Conservation (phyloP, 2,329 filamentous ascomycete species). For the Fusarium sulawesiense region DNA sequence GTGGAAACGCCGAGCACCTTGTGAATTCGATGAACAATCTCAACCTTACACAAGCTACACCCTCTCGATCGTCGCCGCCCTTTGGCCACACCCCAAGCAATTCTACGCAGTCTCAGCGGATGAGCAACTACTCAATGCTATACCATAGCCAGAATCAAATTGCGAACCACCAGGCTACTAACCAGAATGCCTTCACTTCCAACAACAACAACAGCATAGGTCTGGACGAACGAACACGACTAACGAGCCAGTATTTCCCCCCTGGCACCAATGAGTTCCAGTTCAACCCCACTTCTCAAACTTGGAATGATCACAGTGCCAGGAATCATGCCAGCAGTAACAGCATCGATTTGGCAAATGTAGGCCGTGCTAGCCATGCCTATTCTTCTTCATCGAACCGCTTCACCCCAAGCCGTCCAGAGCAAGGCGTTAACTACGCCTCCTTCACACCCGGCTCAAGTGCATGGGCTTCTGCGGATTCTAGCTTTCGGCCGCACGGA, state of each 20-base stretch:
- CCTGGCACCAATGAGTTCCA: constrained; percentile 54
- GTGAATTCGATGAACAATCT: constrained; percentile 36
- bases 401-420: constrained; percentile 52
- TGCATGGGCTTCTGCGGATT: constrained; percentile 53
- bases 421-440: constrained; percentile 44
- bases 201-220: constrained; percentile 52
- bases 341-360: constrained; percentile 28
- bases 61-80: constrained; percentile 60
- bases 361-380: background rate
- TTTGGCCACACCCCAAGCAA: constrained; percentile 55
- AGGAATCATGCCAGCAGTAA: constrained; percentile 44
- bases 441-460: constrained; percentile 50
- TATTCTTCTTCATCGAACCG: constrained; percentile 47
- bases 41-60: constrained; percentile 63
- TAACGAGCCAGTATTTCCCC: constrained; percentile 29
- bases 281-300: constrained; percentile 59
- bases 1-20: constrained; percentile 54
- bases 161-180: constrained; percentile 36
- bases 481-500: constrained; percentile 51
- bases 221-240: constrained; percentile 52
- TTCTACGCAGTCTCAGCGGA: constrained; percentile 61
- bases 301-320: constrained; percentile 55
- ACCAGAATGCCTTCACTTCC: constrained; percentile 21
- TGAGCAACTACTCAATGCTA: constrained; percentile 59
- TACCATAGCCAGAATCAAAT: constrained; percentile 56